Evolutionary conservation across 495 filamentous ascomycete species (phyloP), one percentile per base, ranked within the genome.

Genomic region (Paragyromitra xinjiangensis): DNA sequence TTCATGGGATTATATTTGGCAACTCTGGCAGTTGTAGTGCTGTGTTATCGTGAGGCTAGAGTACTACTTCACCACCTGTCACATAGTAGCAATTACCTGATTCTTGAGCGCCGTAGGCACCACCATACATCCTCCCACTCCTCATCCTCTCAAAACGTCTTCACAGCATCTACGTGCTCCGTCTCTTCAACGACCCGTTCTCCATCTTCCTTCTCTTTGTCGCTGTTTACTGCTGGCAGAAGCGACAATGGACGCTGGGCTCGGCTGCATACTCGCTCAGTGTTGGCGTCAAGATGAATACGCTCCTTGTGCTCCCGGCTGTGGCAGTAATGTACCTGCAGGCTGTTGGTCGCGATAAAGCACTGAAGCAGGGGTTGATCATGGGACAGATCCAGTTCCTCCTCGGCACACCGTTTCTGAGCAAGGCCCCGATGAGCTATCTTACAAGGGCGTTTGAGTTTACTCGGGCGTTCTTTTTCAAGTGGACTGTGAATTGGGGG

Each of bases 401-500:
- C 24, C 87, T 97, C 63, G 93, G 88, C 2, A 85, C 91, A 16
- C 93, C 94, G 1, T 98, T 98, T 84, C 84, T 97, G 26, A 85
- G 87, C 7, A 83, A 83, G 42, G 92, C 93, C 78, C 84, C 91
- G 16, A 83, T 80, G 58, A 92, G 92, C 11, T 99, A 99, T 79
- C 75, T 94, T 4, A 86, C 87, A 40, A 86, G 91, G 63, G 94
- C 95, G 0, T 99, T 99, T 79, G 94, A 99, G 85, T 86, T 99
- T 37, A 92, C 92, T 37, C 87, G 95, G 58, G 88, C 91, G 78
- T 99, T 99, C 83, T 86, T 97, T 76, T 98, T 93, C 86, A 94
- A 97, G 83, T 98, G 95, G 95, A 98, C 95, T 0, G 95, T 99
- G 71, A 99, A 99, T 83, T 99, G 95, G 95, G 89, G 95, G 56